These are phyloP conservation scores for Suillus subalutaceus DNA, from an alignment of 768 basidiomycete genomes.

Conservation along the genomic window DNA sequence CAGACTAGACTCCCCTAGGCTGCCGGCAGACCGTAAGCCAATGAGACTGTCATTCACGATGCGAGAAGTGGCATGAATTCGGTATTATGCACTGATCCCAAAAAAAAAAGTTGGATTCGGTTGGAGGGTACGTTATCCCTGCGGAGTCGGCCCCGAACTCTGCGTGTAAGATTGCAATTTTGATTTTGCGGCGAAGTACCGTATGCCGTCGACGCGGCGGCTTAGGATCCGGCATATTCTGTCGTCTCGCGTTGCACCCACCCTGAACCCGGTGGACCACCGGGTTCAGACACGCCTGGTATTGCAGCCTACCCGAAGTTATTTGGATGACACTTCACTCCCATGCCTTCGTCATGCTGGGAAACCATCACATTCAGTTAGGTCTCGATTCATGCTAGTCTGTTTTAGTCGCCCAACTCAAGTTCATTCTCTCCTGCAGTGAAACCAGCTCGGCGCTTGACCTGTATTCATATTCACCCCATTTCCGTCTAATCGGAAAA, in stretches of 20 bases:
- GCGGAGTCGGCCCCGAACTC: too few species aligned
- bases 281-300: slow-evolving; percentile 18
- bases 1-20: not conserved
- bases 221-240: not conserved
- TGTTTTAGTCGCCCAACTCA: slow-evolving; percentile 16
- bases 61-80: not conserved
- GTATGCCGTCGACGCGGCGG: not conserved
- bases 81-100: not conserved
- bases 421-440: slow-evolving; percentile 64
- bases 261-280: not conserved
- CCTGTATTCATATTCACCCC: slow-evolving; percentile 67
- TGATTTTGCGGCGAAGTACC: not conserved
- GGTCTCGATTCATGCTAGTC: slow-evolving; percentile 33
- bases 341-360: slow-evolving; percentile 40
- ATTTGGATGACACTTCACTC: slow-evolving; percentile 33
- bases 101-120: not conserved
- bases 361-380: slow-evolving; percentile 12
- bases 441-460: slow-evolving; percentile 57
- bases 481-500: slow-evolving; percentile 41
- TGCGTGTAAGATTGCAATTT: not conserved
- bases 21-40: not conserved
- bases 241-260: not conserved
- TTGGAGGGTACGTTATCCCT: not conserved
- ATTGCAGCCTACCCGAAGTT: not conserved
- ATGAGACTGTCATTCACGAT: not conserved